These are phyloP conservation scores for Nymphaea thermarum DNA, from an alignment of 164 flowering plant species.

Conservation along the genomic window DNA sequence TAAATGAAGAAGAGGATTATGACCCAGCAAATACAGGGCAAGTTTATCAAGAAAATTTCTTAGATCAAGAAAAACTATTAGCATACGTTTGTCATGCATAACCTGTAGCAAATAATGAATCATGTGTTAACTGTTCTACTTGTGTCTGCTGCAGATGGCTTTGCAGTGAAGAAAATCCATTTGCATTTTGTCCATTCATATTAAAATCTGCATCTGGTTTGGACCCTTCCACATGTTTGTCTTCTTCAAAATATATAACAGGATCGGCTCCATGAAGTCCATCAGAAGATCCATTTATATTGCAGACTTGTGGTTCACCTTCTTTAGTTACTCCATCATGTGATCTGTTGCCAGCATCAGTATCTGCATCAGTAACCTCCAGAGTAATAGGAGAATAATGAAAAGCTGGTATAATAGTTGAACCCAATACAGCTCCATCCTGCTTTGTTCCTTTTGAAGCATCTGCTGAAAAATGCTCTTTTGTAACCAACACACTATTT, in stretches of 20 bases:
- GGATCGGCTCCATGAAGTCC: slow-evolving; percentile 11
- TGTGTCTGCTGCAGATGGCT: background rate
- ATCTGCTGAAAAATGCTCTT: background rate
- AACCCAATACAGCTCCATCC: slow-evolving; percentile 14
- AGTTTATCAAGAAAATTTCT: background rate
- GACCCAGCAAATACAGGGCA: background rate
- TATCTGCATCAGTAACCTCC: background rate
- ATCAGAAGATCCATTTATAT: slow-evolving; percentile 5
- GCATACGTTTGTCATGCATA: slow-evolving; percentile 3
- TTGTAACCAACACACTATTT: background rate
- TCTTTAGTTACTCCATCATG: background rate
- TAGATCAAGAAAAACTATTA: background rate
- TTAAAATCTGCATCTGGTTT: no score
- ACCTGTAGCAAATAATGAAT: slow-evolving; percentile 29
- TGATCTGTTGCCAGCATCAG: background rate
- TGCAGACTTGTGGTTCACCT: background rate
- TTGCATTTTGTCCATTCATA: background rate
- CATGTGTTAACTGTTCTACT: slow-evolving; percentile 6
- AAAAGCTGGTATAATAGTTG: slow-evolving; percentile 13
- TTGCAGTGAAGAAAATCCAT: background rate
- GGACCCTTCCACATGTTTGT: background rate
- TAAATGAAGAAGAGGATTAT: background rate
- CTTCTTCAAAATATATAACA: background rate
- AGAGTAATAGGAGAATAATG: slow-evolving; percentile 13
- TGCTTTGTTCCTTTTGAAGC: background rate